phyloP scores from a whole-genome alignment of 1,284 basidiomycete genomes.

The Ustilago lituana region DNA sequence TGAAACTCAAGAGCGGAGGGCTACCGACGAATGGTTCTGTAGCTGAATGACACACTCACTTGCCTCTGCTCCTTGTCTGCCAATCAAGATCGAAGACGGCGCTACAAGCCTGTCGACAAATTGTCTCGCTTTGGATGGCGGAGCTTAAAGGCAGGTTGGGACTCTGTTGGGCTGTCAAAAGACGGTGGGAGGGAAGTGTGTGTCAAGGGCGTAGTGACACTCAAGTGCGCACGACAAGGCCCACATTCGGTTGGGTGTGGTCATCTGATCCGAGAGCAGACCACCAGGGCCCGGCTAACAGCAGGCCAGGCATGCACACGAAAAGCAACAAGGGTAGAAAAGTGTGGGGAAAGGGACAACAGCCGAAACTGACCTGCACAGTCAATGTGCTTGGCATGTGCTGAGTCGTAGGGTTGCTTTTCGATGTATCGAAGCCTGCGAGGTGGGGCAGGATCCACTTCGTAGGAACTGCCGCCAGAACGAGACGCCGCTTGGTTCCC shows the following conservation, averaged over 20 bases:
- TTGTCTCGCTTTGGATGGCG: too few species aligned
- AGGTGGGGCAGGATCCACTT: slow-evolving; percentile 7
- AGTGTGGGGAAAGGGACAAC: slow-evolving; percentile 3
- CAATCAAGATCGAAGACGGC: too few species aligned
- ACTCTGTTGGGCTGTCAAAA: too few species aligned
- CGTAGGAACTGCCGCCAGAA: background rate
- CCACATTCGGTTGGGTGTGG: too few species aligned
- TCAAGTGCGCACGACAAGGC: too few species aligned
- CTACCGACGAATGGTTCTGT: slow-evolving; percentile 12
- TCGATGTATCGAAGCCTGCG: too few species aligned
- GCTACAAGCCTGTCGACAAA: too few species aligned
- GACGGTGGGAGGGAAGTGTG: too few species aligned
- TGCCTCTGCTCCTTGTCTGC: too few species aligned
- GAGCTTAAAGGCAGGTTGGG: too few species aligned
- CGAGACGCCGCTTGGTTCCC: slow-evolving; percentile 12
- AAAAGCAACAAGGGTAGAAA: background rate
- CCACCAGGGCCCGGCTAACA: too few species aligned
- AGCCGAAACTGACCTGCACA: slow-evolving; percentile 1
- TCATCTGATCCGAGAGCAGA: slow-evolving; percentile 24
- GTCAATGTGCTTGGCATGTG: background rate
- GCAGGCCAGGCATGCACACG: background rate
- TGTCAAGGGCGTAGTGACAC: too few species aligned
- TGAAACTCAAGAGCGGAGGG: slow-evolving; percentile 5
- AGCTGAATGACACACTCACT: background rate
- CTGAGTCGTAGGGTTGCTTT: background rate